A percentile compares a stretch with the other conserved stretches of the same genome.
Evolutionary conservation across 73 alveolate species (phyloP).

Genomic region (Strombidium stylifer): DNA sequence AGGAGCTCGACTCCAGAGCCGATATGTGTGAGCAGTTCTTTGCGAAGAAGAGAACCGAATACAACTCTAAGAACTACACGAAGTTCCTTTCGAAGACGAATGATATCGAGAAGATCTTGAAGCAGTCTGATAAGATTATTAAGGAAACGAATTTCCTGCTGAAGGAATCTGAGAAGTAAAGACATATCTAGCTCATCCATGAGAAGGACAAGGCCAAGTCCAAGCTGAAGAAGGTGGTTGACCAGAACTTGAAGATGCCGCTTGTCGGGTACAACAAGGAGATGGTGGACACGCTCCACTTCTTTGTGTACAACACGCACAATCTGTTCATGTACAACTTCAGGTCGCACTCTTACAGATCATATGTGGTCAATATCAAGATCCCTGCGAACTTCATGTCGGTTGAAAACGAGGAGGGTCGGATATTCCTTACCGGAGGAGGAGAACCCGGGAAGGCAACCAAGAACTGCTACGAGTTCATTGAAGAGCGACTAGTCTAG

Average conservation of each 20-base stretch:
- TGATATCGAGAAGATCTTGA: conserved; percentile 20
- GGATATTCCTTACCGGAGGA: conserved; percentile 62
- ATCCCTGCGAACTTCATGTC: conserved; percentile 68
- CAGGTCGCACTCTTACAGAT: conserved; percentile 26
- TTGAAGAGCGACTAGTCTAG: conserved; percentile 40
- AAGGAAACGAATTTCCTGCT: conserved; percentile 37
- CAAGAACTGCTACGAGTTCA: conserved; percentile 47
- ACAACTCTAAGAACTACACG: conserved; percentile 26
- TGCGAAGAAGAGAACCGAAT: conserved; percentile 9
- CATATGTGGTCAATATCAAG: conserved; percentile 47
- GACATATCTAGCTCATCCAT: conserved; percentile 33
- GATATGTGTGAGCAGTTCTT: conserved; percentile 30
- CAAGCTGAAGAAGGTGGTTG: conserved; percentile 23
- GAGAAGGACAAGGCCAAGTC: conserved; percentile 24
- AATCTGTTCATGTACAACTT: conserved; percentile 51
- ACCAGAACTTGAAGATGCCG: conserved; percentile 43
- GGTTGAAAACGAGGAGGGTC: conserved; percentile 52
- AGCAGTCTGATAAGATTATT: conserved; percentile 19
- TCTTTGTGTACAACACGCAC: conserved; percentile 63
- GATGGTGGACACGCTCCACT: conserved; percentile 46
- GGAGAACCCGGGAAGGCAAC: conserved; percentile 70
- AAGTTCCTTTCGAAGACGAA: conserved; percentile 11
- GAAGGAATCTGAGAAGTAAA: conserved; percentile 40
- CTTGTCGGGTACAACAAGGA: conserved; percentile 19
- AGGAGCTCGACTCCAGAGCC: conserved; percentile 16